Evolutionary conservation across 331 rosid species (phyloP), one percentile per base, ranked within the genome.

Genomic region (Spiraea crenata): DNA sequence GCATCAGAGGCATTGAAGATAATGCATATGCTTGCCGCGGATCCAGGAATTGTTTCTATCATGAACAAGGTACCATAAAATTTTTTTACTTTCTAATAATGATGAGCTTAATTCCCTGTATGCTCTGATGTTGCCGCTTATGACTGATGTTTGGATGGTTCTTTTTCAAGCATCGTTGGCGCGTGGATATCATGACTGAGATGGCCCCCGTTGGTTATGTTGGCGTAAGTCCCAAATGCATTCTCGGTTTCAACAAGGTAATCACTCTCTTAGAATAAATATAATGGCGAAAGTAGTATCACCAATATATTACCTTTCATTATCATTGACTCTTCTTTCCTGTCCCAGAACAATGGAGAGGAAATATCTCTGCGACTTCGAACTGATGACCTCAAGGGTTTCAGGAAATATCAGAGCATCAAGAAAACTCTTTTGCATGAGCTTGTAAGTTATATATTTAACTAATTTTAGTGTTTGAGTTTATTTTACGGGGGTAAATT

Each of bases 11-110:
- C 97, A 59, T 82, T 91, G 70, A 91, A 83, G 80, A 91, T 87
- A 91, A 93, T 93, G 99, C 97, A 91, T 71, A 85, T 78, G 90
- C 96, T 93, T 72, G 97, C 97, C 55, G 87, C 97, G 42, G 99
- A 93, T 79, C 96, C 95, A 74, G 99, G 99, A 73, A 89, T 93
- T 86, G 81, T 93, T 76, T 89, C 99, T 75, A 55, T 91, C 65
- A 91, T 93, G 97, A 93, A 85, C 83, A 93, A 93, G 96, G 99
- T 89, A 79, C 57, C 17, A 8, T 19, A 1, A 25, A 25, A 0
- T 1, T 0, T 25, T 25, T 25, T 25, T 25, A 2, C 31, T 25
- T 25, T 25, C 31, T 25, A 25, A 25, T 25, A 25, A 25, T 25
- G 31, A 25, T 25, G 31, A 25, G 31, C 31, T 25, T 25, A 25